phyloP scores from a whole-genome alignment of 208 protist genomes.

The Lotmaria passim region DNA sequence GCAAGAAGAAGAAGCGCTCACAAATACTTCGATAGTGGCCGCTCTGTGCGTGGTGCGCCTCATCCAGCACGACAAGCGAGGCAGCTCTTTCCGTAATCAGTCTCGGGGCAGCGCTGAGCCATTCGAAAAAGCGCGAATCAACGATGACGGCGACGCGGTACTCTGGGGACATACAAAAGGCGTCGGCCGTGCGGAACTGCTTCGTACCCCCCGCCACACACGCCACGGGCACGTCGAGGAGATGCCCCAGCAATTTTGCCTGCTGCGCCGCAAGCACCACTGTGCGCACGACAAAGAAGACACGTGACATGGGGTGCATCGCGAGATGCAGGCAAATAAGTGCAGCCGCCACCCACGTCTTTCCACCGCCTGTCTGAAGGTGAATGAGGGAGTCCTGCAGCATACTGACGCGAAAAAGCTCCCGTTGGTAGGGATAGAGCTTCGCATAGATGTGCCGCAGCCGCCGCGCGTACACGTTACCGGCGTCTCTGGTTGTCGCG shows the following conservation, averaged over 20 bases:
- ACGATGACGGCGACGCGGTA: conserved; percentile 48
- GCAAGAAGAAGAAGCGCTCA: conserved; percentile 22
- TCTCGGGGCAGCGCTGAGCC: conserved; percentile 17
- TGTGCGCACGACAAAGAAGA: conserved; percentile 62
- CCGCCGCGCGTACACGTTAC: background rate
- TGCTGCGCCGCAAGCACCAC: conserved; percentile 50
- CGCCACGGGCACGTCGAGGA: conserved; percentile 11
- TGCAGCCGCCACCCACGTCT: conserved; percentile 62
- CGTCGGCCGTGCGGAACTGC: conserved; percentile 1
- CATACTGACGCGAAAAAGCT: conserved; percentile 44
- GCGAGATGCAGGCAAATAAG: conserved; percentile 17
- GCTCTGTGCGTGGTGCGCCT: conserved; percentile 63
- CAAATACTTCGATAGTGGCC: conserved; percentile 29
- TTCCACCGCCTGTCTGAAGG: conserved; percentile 65
- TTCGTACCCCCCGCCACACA: conserved; percentile 24
- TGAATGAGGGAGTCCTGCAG: conserved; percentile 51
- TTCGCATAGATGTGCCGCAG: conserved; percentile 7
- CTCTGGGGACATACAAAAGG: background rate
- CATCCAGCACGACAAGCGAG: conserved; percentile 64
- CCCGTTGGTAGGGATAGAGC: conserved; percentile 54
- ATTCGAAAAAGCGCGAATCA: conserved; percentile 40
- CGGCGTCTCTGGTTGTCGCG: too few relatives aligned
- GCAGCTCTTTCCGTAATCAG: conserved; percentile 18
- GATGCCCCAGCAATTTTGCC: conserved; percentile 15
- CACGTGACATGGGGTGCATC: conserved; percentile 17